Evolutionary conservation across 192 early-diverging fungal species (phyloP), one percentile per base, ranked within the genome.

Genomic region (Dissophora globulifera): DNA sequence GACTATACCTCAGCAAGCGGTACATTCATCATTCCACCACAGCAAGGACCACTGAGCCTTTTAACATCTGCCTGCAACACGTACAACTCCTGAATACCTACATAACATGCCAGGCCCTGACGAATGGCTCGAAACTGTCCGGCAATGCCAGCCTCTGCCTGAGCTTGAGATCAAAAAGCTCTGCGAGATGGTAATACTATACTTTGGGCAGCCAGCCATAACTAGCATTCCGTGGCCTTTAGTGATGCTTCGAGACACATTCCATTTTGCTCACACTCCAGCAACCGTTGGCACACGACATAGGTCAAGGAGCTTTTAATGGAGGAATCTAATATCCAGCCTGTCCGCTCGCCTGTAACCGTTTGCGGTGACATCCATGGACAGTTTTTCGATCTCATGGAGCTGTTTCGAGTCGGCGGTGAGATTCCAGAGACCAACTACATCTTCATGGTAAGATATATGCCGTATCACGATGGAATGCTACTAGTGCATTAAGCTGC

Each of bases 311-410:
- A 97, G 81, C 87, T 98, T 25, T 81, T 98, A 50, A 95, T 99
- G 89, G 97, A 99, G 76, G 97, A 99, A 80, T 96, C 94, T 13
- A 99, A 99, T 83, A 95, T 99, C 51, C 97, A 99, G 72, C 93
- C 95, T 16, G 97, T 99, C 20, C 86, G 89, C 56, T 91, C 94
- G 42, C 97, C 97, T 23, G 97, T 98, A 20, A 98, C 97, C 0
- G 94, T 98, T 40, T 98, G 97, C 80, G 97, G 97, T 58, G 97
- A 98, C 76, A 95, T 98, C 58, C 97, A 98, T 79, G 97, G 97
- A 30, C 97, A 99, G 76, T 99, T 98, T 66, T 94, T 92, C 74
- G 97, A 99, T 75, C 82, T 99, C 43, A 81, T 98, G 38, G 97
- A 98, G 72, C 86, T 99, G 30, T 99, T 99, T 78, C 84, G 89